These are phyloP conservation scores for Ochetophila trinervis DNA, from an alignment of 306 rosid species.

Conservation along the genomic window DNA sequence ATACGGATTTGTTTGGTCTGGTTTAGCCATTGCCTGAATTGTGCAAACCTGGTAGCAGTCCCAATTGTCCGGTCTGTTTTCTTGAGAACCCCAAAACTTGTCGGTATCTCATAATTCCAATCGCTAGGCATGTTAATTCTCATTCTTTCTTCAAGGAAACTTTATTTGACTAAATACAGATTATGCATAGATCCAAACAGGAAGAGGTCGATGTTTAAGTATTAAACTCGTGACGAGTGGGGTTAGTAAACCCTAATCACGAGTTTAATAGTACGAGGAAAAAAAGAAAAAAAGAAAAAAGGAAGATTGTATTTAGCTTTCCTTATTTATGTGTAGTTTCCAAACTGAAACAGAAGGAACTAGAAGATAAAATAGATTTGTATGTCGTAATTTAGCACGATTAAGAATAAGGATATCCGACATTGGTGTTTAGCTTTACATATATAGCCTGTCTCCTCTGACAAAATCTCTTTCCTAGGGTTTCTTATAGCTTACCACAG, in stretches of 20 bases:
- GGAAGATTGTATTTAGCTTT: no score
- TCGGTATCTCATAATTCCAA: slow-evolving; percentile 27
- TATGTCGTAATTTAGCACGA: neutral
- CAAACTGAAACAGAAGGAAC: slow-evolving; percentile 5
- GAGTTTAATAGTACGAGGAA: slow-evolving; percentile 22
- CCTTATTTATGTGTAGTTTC: neutral
- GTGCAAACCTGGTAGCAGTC: slow-evolving; percentile 18
- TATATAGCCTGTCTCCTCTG: slow-evolving; percentile 12
- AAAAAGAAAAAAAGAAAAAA: neutral
- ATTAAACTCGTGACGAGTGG: neutral
- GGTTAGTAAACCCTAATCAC: slow-evolving; percentile 54
- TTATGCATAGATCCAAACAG: neutral
- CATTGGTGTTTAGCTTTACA: slow-evolving; percentile 4
- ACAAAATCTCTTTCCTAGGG: slow-evolving; percentile 29
- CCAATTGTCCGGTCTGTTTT: slow-evolving; percentile 11
- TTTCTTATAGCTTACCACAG: slow-evolving; percentile 5
- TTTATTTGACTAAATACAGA: slow-evolving; percentile 43
- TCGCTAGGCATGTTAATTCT: slow-evolving; percentile 12
- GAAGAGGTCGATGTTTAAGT: neutral
- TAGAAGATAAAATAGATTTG: neutral
- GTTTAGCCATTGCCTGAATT: slow-evolving; percentile 4
- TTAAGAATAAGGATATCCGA: slow-evolving; percentile 2
- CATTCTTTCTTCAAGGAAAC: slow-evolving; percentile 13
- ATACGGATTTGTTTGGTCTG: slow-evolving; percentile 11
- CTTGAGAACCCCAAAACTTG: slow-evolving; percentile 37